Evolutionary conservation across 148 eudicot species (phyloP), one percentile per base, ranked within the genome.

Genomic region (Rhododendron simsii): DNA sequence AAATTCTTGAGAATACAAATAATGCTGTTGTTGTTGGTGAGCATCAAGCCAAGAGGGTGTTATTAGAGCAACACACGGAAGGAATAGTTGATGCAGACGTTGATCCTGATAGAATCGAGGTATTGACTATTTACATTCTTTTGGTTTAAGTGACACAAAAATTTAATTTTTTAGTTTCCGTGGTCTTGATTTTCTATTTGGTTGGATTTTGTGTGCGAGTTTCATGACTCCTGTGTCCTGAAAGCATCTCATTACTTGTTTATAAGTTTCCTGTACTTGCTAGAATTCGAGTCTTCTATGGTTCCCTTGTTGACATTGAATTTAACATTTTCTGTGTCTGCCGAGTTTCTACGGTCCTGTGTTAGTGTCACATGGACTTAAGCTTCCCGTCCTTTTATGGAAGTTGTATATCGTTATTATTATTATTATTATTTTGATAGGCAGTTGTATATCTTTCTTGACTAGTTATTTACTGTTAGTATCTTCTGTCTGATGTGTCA

Each of bases 41-140:
- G 88, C 85, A 84, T 61, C 93, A 93, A 83, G 91, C 81, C 44
- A 93, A 91, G 91, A 90, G 94, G 88, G 90, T 88, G 69, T 79
- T 89, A 81, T 87, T 92, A 59, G 94, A 94, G 89, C 94, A 93
- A 83, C 90, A 89, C 44, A 88, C 93, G 88, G 91, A 89, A 78
- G 94, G 91, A 84, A 86, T 86, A 73, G 83, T 91, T 51, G 93
- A 90, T 83, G 89, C 83, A 50, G 98, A 94, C 84, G 85, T 91
- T 82, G 98, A 97, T 87, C 91, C 92, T 88, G 99, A 97, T 69
- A 90, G 98, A 91, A 91, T 93, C 86, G 99, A 97, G 99, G 99
- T 95, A 37, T 71, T n/a, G 89, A 77, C 71, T 74, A 86, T 71
- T 74, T n/a, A 81, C 59, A 13, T 85, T 48, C 74, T 16, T 47